A percentile compares a stretch with the other conserved stretches of the same genome.
Evolutionary conservation across 208 protist species (phyloP).

Genomic region (Phytomonas francai): DNA sequence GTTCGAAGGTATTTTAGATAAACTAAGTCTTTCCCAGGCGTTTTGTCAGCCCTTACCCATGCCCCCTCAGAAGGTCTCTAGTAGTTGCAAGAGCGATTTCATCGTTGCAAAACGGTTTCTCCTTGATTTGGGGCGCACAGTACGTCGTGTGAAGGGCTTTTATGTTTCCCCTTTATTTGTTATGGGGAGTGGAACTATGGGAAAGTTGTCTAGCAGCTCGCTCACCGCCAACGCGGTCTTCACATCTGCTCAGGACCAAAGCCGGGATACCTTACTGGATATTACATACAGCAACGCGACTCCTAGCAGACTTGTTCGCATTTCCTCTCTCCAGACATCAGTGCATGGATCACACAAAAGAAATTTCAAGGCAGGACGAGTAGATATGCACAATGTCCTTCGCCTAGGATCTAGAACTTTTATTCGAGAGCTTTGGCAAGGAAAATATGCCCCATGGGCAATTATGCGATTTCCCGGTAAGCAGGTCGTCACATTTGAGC

Average conservation of each 20-base stretch:
- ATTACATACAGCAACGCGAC: conserved; percentile 83
- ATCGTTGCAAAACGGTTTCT: conserved; percentile 62
- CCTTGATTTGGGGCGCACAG: conserved; percentile 58
- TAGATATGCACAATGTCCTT: conserved; percentile 60
- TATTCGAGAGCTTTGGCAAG: conserved; percentile 71
- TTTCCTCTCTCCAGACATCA: conserved; percentile 48
- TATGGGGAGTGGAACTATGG: conserved; percentile 63
- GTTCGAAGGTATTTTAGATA: conserved; percentile 55
- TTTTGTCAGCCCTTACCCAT: conserved; percentile 56
- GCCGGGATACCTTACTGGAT: conserved; percentile 58
- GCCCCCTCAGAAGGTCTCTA: not conserved
- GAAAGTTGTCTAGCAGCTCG: conserved; percentile 59
- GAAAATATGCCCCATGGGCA: conserved; percentile 74
- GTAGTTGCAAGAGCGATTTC: conserved; percentile 20
- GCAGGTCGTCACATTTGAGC: conserved; percentile 31
- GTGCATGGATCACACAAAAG: conserved; percentile 28
- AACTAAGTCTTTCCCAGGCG: conserved; percentile 52
- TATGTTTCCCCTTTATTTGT: conserved; percentile 77
- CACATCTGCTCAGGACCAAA: conserved; percentile 75
- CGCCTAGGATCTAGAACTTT: conserved; percentile 75
- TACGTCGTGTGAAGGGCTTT: conserved; percentile 78
- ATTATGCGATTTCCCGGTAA: conserved; percentile 59
- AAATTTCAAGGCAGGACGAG: conserved; percentile 23
- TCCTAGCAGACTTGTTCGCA: conserved; percentile 72
- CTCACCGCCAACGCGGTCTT: conserved; percentile 67